Evolutionary conservation across 495 filamentous ascomycete genomes (phyloP).

Genomic region (Schizothecium vesticola): DNA sequence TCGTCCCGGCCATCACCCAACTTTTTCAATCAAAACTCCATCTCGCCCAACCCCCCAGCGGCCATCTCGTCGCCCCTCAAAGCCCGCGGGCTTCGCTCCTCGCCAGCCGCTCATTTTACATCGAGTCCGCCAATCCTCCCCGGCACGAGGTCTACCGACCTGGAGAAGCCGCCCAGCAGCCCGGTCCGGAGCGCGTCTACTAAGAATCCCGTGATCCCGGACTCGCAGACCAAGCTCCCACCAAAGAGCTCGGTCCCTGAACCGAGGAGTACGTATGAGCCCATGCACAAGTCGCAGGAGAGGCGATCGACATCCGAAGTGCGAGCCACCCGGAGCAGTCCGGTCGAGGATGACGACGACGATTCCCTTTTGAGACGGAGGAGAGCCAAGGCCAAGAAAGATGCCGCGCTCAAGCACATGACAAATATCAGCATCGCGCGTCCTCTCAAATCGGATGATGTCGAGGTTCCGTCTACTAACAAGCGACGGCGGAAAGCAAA

Average conservation of each 20-base stretch:
- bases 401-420: constrained; percentile 34
- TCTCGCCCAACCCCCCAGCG: constrained; percentile 30
- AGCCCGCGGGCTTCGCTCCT: constrained; percentile 36
- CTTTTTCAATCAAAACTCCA: constrained; percentile 30
- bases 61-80: constrained; percentile 41
- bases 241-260: constrained; percentile 20
- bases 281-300: constrained; percentile 32
- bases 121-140: constrained; percentile 34
- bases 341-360: constrained; percentile 23
- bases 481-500: constrained; percentile 16
- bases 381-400: constrained; percentile 27
- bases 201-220: constrained; percentile 19
- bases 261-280: constrained; percentile 29
- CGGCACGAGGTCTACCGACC: constrained; percentile 15
- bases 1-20: constrained; percentile 46
- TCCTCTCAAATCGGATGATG: constrained; percentile 21
- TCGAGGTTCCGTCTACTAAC: constrained; percentile 39
- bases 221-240: constrained; percentile 16
- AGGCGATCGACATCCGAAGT: constrained; percentile 18
- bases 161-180: constrained; percentile 13
- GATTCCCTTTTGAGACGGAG: constrained; percentile 14
- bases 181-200: constrained; percentile 13
- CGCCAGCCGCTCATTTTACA: constrained; percentile 22
- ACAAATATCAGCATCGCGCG: constrained; percentile 33
- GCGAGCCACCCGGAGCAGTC: constrained; percentile 1